These are phyloP conservation scores for Sporormia fimetaria DNA, from an alignment of 495 filamentous ascomycete species.

Conservation along the genomic window DNA sequence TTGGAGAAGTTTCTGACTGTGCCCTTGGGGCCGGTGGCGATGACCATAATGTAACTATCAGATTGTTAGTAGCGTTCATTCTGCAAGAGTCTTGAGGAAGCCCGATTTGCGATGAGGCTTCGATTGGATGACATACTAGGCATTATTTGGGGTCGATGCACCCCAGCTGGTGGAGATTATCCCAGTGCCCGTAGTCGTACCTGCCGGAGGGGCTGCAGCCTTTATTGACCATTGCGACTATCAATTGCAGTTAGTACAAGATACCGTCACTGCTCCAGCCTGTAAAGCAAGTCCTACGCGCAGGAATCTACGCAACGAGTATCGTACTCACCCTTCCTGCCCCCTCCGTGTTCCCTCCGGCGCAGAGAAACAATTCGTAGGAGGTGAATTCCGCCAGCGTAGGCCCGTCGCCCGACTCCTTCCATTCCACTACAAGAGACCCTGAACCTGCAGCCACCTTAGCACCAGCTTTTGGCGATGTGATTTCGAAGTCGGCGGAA, in stretches of 20 bases:
- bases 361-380: slow-evolving; percentile 53
- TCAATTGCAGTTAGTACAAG: too few relatives aligned
- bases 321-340: too few relatives aligned
- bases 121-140: neutral
- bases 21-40: slow-evolving; percentile 43
- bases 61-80: neutral
- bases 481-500: slow-evolving; percentile 47
- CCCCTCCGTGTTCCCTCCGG: slow-evolving; percentile 58
- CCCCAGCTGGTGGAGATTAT: too few relatives aligned
- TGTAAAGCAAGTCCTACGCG: too few relatives aligned
- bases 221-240: too few relatives aligned
- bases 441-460: slow-evolving; percentile 38
- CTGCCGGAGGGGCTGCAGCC: too few relatives aligned
- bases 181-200: too few relatives aligned
- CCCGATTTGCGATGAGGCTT: neutral
- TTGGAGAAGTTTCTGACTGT: slow-evolving; percentile 48
- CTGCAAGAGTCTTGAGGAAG: neutral
- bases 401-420: slow-evolving; percentile 43
- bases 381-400: slow-evolving; percentile 40
- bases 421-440: slow-evolving; percentile 48
- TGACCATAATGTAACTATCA: slow-evolving; percentile 53
- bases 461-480: slow-evolving; percentile 39
- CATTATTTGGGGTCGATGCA: neutral
- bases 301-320: too few relatives aligned
- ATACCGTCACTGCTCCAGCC: too few relatives aligned